Percentiles rank a stretch among this genome's conserved stretches.
Evolutionary conservation across 2,329 filamentous ascomycete species (phyloP).

Genomic region (Byssothecium circinans): DNA sequence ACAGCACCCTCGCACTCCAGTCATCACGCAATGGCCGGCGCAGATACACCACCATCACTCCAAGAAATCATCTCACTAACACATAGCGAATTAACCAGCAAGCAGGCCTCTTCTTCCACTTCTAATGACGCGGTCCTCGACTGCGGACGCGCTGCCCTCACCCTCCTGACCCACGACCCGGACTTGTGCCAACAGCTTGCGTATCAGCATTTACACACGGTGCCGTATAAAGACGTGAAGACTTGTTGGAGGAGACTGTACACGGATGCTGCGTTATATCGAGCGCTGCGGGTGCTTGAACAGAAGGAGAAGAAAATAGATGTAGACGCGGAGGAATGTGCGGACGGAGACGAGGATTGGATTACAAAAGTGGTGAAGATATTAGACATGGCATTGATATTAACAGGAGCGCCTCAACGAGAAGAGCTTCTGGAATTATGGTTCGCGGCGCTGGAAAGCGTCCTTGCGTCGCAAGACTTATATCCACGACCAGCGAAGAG

Average conservation of each 20-base stretch:
- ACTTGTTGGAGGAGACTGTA: slow-evolving; percentile 70
- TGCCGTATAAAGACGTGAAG: slow-evolving; percentile 67
- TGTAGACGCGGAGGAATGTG: neutral
- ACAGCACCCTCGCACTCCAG: neutral
- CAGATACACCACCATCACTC: slow-evolving; percentile 20
- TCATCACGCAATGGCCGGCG: neutral
- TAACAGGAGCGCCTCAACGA: slow-evolving; percentile 54
- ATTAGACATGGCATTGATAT: slow-evolving; percentile 76
- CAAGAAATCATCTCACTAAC: slow-evolving; percentile 30
- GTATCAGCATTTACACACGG: slow-evolving; percentile 69
- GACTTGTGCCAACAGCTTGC: slow-evolving; percentile 62
- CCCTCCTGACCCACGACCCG: slow-evolving; percentile 41
- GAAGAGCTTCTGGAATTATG: slow-evolving; percentile 49
- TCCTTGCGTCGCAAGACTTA: slow-evolving; percentile 1
- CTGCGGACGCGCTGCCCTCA: slow-evolving; percentile 47
- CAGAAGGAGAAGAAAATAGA: slow-evolving; percentile 1
- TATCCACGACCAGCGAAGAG: slow-evolving; percentile 19
- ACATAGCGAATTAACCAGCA: slow-evolving; percentile 20
- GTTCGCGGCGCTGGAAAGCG: slow-evolving; percentile 51
- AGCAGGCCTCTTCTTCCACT: too few species aligned
- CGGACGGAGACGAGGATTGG: slow-evolving; percentile 42
- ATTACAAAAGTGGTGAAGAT: slow-evolving; percentile 63
- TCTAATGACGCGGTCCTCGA: slow-evolving; percentile 37
- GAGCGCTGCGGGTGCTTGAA: slow-evolving; percentile 49
- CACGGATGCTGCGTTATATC: slow-evolving; percentile 69